Evolutionary conservation across 352 stramenopile species (phyloP).

Genomic region (Globisporangium cylindrosporum): DNA sequence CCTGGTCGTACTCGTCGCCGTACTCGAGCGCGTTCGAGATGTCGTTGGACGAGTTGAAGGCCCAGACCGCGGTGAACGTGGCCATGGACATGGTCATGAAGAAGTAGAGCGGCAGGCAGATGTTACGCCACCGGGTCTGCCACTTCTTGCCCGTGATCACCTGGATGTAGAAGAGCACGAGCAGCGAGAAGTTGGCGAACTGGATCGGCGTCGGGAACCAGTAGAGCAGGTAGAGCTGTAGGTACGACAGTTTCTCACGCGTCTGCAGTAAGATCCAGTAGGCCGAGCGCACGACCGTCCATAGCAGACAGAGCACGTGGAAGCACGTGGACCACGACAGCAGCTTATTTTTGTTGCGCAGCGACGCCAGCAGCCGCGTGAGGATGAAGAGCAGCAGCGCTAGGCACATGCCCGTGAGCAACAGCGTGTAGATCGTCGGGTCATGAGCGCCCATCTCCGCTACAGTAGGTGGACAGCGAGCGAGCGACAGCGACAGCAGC

Average conservation of each 20-base stretch:
- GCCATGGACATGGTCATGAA: conserved; percentile 79
- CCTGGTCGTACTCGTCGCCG: conserved; percentile 81
- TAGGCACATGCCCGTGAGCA: conserved; percentile 77
- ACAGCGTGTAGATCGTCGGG: conserved; percentile 69
- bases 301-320: conserved; percentile 75
- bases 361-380: conserved; percentile 53
- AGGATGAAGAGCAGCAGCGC: conserved; percentile 72
- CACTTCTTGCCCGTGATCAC: conserved; percentile 78
- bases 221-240: conserved; percentile 85
- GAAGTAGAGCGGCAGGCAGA: conserved; percentile 84
- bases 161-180: conserved; percentile 89
- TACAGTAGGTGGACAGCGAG: background rate
- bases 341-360: conserved; percentile 83
- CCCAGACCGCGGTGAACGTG: conserved; percentile 84
- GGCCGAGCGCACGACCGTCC: conserved; percentile 72
- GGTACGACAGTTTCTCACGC: conserved; percentile 68
- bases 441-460: conserved; percentile 32
- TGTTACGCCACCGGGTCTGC: conserved; percentile 65
- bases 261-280: conserved; percentile 86
- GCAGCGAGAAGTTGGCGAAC: conserved; percentile 87
- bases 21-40: conserved; percentile 61
- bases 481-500: background rate
- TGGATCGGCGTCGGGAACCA: conserved; percentile 85
- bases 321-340: conserved; percentile 84
- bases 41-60: conserved; percentile 83